phyloP scores from a whole-genome alignment of 2,329 filamentous ascomycete genomes.

The Colletotrichum spaethianum region DNA sequence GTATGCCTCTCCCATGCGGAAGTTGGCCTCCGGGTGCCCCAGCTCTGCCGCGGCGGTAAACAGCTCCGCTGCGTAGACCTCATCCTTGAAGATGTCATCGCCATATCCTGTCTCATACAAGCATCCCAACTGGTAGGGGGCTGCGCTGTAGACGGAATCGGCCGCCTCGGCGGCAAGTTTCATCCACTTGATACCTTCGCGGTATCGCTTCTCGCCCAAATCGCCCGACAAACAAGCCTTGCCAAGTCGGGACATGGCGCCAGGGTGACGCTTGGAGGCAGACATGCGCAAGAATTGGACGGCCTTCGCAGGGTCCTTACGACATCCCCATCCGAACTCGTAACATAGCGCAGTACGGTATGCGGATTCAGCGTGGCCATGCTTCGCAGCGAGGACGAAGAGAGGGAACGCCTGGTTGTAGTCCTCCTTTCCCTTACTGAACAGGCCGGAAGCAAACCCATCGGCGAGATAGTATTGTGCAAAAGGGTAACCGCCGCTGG shows the following conservation, averaged over 20 bases:
- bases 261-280: constrained; percentile 94
- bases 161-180: constrained; percentile 93
- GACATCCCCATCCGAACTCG: constrained; percentile 97
- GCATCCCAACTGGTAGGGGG: constrained; percentile 90
- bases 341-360: constrained; percentile 96
- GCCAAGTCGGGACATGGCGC: constrained; percentile 92
- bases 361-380: constrained; percentile 95
- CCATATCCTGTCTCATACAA: constrained; percentile 95
- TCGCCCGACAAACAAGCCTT: constrained; percentile 92
- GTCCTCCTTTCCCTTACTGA: constrained; percentile 94
- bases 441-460: constrained; percentile 93
- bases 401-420: constrained; percentile 92
- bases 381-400: constrained; percentile 94
- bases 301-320: constrained; percentile 90
- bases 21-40: constrained; percentile 88
- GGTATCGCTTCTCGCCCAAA: constrained; percentile 87
- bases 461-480: constrained; percentile 98
- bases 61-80: constrained; percentile 90
- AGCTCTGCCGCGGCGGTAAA: constrained; percentile 96
- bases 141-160: constrained; percentile 91
- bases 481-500: constrained; percentile 93
- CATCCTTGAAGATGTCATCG: constrained; percentile 93
- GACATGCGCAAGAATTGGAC: constrained; percentile 93
- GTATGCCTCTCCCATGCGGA: constrained; percentile 94
- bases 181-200: constrained; percentile 96